phyloP scores from a whole-genome alignment of 192 early-diverging fungal species.

The Entophlyctis luteolus region DNA sequence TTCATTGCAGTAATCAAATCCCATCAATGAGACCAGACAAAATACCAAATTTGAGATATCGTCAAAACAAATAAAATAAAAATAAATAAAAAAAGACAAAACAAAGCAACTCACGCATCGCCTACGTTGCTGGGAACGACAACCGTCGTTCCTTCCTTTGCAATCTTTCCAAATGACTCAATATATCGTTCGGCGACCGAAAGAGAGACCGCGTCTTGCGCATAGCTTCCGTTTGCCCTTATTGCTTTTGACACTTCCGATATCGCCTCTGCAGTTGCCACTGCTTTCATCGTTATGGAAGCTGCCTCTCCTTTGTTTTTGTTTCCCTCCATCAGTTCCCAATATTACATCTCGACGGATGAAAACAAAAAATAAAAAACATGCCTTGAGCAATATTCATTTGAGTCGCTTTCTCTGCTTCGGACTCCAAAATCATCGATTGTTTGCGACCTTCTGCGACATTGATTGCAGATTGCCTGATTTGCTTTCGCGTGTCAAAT shows the following conservation, averaged over 20 bases:
- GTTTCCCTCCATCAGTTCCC: too few species aligned
- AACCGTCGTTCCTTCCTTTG: slow-evolving; percentile 87
- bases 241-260: slow-evolving; percentile 78
- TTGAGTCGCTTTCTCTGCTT: slow-evolving; percentile 83
- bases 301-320: slow-evolving; percentile 71
- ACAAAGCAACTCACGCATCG: slow-evolving; percentile 53
- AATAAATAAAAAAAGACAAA: neutral
- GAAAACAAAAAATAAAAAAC: slow-evolving; percentile 3
- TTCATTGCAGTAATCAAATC: too few species aligned
- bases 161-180: slow-evolving; percentile 84
- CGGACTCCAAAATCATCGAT: slow-evolving; percentile 86
- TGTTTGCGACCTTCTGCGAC: slow-evolving; percentile 94
- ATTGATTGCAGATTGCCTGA: slow-evolving; percentile 90
- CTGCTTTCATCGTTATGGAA: slow-evolving; percentile 78
- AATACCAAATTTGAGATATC: neutral
- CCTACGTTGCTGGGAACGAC: slow-evolving; percentile 79
- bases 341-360: too few species aligned
- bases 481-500: neutral
- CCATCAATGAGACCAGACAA: too few species aligned
- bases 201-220: slow-evolving; percentile 81
- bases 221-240: slow-evolving; percentile 34
- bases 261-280: slow-evolving; percentile 79
- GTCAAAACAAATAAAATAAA: neutral
- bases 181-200: slow-evolving; percentile 96
- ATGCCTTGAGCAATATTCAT: slow-evolving; percentile 82